Conservation (phyloP, 176 grass and related monocot genomes). For the Alloteropsis semialata region DNA sequence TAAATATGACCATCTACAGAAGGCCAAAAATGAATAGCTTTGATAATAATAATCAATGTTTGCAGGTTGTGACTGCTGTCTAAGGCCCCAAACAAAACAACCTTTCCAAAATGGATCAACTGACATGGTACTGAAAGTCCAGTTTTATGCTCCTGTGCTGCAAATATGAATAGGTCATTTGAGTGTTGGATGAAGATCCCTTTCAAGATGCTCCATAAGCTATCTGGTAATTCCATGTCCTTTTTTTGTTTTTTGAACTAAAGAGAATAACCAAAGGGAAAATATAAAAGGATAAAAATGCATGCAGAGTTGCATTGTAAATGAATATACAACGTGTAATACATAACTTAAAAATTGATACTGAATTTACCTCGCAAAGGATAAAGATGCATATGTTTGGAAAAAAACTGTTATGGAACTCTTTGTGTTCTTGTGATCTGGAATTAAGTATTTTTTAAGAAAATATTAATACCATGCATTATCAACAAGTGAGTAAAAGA, state of each 20-base stretch:
- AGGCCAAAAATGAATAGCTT: conserved; percentile 26
- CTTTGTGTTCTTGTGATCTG: not conserved
- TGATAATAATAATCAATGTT: conserved; percentile 71
- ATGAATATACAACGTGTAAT: not conserved
- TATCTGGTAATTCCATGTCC: conserved; percentile 65
- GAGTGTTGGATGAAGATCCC: conserved; percentile 64
- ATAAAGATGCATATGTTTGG: not conserved
- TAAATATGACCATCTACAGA: conserved; percentile 21
- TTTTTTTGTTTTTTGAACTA: conserved; percentile 30
- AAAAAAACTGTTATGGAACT: not conserved
- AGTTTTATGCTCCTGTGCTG: conserved; percentile 28
- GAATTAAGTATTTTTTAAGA: conserved; percentile 1
- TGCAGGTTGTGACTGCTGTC: conserved; percentile 93
- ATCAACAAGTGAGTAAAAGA: not conserved
- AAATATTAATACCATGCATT: not conserved
- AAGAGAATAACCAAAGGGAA: conserved; percentile 21
- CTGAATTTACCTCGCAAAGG: not conserved
- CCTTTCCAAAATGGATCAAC: conserved; percentile 53
- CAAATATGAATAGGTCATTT: conserved; percentile 51
- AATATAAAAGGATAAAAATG: not conserved
- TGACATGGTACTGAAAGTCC: conserved; percentile 42
- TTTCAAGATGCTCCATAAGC: conserved; percentile 58
- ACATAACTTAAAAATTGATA: conserved; percentile 8
- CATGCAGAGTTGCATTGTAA: not conserved
- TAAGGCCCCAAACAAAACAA: conserved; percentile 74